Evolutionary conservation across 345 rosid species (phyloP), one percentile per base, ranked within the genome.

Genomic region (Populus ilicifolia): DNA sequence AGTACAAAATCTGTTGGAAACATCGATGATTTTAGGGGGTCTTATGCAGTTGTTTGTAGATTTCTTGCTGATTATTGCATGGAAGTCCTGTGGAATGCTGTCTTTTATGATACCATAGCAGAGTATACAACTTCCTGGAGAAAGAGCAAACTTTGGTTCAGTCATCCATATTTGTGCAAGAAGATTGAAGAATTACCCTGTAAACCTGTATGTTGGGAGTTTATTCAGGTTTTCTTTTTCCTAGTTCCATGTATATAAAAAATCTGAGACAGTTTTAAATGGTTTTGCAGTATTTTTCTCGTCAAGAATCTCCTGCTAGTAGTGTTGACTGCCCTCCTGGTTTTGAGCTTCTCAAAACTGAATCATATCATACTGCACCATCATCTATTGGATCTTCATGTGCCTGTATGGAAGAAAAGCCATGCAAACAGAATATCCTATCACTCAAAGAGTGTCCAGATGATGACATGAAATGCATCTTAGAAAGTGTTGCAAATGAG

Each of bases 31-130:
- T 91, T 91, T 76, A 78, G 88, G 92, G 83, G 79, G 43, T 89
- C 95, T 33, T 79, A 82, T 77, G 82, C 85, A 44, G 86, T 84
- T 86, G 85, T 93, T 43, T 84, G 89, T 85, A 80, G 85, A 88
- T 76, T 85, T 83, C 92, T 96, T 84, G 79, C 85, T 79, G 85
- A 87, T 78, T 75, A 82, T 82, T 90, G 90, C 88, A 90, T 88
- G 94, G 92, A 88, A 87, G 90, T 90, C 72, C 80, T 85, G 82
- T 96, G 98, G 98, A 93, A 96, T 83, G 93, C 93, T 82, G 91
- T 90, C 74, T 92, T 91, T 88, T 86, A 90, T 83, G 98, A 93
- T 78, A 76, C 78, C 69, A 75, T 93, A 75, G 87, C 79, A 41
- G 85, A 89, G 46, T 88, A 81, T 84, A 69, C 83, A 44, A 80